Percentiles rank a stretch among this genome's conserved stretches.
These are phyloP conservation scores for Hortiboletus flavorubellus DNA, from an alignment of 768 basidiomycete species.

Conservation along the genomic window DNA sequence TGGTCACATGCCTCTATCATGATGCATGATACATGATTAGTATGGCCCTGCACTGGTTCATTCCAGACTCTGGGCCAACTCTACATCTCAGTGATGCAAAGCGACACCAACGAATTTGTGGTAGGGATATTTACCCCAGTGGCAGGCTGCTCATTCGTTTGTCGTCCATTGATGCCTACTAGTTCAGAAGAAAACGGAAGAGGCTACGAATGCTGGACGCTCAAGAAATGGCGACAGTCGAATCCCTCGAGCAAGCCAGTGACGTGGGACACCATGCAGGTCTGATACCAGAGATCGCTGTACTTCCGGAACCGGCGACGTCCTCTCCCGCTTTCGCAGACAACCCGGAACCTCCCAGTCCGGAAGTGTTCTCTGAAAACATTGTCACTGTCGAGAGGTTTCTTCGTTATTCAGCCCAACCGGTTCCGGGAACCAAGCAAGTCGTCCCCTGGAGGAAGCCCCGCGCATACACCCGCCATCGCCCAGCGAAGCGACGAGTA, in stretches of 20 bases:
- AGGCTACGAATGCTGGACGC: constrained; percentile 9
- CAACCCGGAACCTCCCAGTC: background rate
- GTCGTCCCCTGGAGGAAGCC: background rate
- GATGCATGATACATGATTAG: too few relatives aligned
- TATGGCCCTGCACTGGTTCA: too few relatives aligned
- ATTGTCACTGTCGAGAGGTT: constrained; percentile 28
- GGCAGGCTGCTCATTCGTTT: background rate
- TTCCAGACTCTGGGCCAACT: background rate
- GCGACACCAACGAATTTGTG: constrained; percentile 22
- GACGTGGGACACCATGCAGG: background rate
- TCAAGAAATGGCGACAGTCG: background rate
- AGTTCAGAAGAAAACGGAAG: constrained; percentile 29
- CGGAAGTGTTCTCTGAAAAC: background rate
- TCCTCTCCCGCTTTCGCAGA: background rate
- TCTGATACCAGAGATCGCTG: constrained; percentile 20
- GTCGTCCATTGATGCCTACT: background rate
- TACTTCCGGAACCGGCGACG: constrained; percentile 7
- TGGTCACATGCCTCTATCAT: too few relatives aligned
- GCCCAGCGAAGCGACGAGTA: background rate
- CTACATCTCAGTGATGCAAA: constrained; percentile 2
- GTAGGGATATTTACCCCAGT: constrained; percentile 6
- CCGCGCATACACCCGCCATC: constrained; percentile 21
- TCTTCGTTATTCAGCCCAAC: constrained; percentile 13
- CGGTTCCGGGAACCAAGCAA: background rate
- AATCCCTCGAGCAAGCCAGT: background rate